Percentiles rank a stretch among this genome's conserved stretches.
Conservation (phyloP, 2,329 filamentous ascomycete genomes). For the Mycosphaerella sp. region DNA sequence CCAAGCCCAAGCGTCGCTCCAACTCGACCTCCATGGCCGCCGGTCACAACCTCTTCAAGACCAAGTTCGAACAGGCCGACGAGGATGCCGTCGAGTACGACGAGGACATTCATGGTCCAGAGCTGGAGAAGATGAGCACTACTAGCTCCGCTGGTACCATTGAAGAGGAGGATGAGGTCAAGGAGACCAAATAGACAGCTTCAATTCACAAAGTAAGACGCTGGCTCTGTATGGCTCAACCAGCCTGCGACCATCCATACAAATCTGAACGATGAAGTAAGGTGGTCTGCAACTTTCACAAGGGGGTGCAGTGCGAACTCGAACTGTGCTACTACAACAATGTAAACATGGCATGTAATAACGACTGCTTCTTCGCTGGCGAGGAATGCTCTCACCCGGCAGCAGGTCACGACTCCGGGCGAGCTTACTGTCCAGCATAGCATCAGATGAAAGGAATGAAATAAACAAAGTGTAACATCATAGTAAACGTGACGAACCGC, state of each 20-base stretch:
- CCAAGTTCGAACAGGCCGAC: conserved; percentile 91
- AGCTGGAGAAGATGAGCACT: conserved; percentile 46
- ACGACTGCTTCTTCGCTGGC: conserved; percentile 14
- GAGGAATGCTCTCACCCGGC: conserved; percentile 4
- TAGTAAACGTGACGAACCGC: not conserved
- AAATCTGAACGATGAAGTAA: not conserved
- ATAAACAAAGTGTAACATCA: not conserved
- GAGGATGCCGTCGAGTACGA: conserved; percentile 71
- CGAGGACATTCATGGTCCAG: conserved; percentile 69
- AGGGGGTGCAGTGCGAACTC: not conserved
- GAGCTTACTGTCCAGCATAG: not conserved
- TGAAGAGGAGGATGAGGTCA: conserved; percentile 54
- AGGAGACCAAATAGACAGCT: conserved; percentile 4
- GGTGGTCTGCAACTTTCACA: conserved; percentile 3
- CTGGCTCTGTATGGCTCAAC: conserved; percentile 17
- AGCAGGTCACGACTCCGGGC: not conserved
- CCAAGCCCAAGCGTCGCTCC: conserved; percentile 82
- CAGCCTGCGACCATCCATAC: conserved; percentile 2
- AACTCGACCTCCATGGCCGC: conserved; percentile 75
- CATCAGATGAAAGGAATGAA: not conserved
- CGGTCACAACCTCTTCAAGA: conserved; percentile 75
- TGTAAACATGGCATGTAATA: not conserved
- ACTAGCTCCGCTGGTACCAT: conserved; percentile 47
- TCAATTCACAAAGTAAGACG: not conserved
- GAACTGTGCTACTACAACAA: conserved; percentile 9